A percentile compares a stretch with the other conserved stretches of the same genome.
Conservation (phyloP, 225 moss, liverwort and hornwort genomes). For the Pseudoscleropodium purum region DNA sequence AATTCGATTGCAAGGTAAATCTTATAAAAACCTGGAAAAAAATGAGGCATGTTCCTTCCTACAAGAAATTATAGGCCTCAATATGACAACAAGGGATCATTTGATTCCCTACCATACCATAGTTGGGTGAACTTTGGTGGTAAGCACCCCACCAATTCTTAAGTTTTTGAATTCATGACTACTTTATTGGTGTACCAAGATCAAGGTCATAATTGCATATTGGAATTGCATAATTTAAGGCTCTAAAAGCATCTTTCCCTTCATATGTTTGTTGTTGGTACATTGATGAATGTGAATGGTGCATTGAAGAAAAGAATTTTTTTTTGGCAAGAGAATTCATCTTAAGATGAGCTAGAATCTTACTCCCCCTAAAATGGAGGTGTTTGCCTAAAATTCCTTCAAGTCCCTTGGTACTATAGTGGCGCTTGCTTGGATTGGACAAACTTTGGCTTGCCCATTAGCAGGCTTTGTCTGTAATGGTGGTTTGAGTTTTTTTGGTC, state of each 20-base stretch:
- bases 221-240: neutral
- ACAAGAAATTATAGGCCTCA: accelerated
- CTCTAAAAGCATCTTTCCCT: accelerated
- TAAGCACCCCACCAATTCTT: accelerated
- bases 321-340: too few species aligned
- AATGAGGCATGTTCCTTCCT: neutral
- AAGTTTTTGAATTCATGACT: neutral
- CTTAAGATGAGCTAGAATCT: too few species aligned
- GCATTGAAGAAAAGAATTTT: neutral
- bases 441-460: too few species aligned
- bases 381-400: too few species aligned
- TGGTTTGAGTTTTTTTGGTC: too few species aligned
- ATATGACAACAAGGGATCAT: too few species aligned
- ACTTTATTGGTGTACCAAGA: too few species aligned
- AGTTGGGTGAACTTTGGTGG: neutral
- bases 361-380: too few species aligned
- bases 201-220: neutral
- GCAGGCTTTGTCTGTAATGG: too few species aligned
- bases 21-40: too few species aligned
- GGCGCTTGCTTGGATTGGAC: too few species aligned
- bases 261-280: neutral
- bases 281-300: neutral
- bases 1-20: neutral
- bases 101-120: neutral
- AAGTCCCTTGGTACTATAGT: too few species aligned